phyloP scores from a whole-genome alignment of 495 filamentous ascomycete species.

The Aspergillus sclerotiicarbonarius region DNA sequence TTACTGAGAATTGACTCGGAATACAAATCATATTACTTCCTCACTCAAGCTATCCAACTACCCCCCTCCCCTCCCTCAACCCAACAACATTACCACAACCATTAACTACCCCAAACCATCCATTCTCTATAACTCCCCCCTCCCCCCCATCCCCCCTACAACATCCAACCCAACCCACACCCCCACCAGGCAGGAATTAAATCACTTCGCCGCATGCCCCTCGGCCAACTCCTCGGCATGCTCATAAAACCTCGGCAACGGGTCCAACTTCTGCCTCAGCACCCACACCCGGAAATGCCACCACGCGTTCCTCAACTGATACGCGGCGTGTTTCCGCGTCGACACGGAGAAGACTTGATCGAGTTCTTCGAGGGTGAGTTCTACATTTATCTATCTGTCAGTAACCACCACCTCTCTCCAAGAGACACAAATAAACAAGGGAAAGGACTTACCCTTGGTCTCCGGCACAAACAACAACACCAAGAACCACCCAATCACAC shows the following conservation, averaged over 20 bases:
- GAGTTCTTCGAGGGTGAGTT: slow-evolving; percentile 51
- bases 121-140: too few species aligned
- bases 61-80: too few species aligned
- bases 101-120: neutral
- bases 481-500: slow-evolving; percentile 54
- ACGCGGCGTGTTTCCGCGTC: slow-evolving; percentile 46
- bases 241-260: slow-evolving; percentile 45
- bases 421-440: slow-evolving; percentile 8
- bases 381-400: slow-evolving; percentile 16
- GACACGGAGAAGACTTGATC: slow-evolving; percentile 54
- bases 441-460: slow-evolving; percentile 49
- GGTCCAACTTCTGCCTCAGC: slow-evolving; percentile 45
- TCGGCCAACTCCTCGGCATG: slow-evolving; percentile 32
- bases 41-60: too few species aligned
- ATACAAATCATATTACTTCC: too few species aligned
- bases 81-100: too few species aligned
- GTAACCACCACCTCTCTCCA: neutral
- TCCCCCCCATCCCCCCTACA: too few species aligned
- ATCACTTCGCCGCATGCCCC: slow-evolving; percentile 20
- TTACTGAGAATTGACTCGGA: too few species aligned
- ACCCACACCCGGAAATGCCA: slow-evolving; percentile 56
- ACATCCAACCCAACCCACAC: too few species aligned
- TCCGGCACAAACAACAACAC: slow-evolving; percentile 57
- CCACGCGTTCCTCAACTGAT: slow-evolving; percentile 45
- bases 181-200: neutral